Conservation (phyloP, 2,329 filamentous ascomycete species). For the Apiospora sp. region DNA sequence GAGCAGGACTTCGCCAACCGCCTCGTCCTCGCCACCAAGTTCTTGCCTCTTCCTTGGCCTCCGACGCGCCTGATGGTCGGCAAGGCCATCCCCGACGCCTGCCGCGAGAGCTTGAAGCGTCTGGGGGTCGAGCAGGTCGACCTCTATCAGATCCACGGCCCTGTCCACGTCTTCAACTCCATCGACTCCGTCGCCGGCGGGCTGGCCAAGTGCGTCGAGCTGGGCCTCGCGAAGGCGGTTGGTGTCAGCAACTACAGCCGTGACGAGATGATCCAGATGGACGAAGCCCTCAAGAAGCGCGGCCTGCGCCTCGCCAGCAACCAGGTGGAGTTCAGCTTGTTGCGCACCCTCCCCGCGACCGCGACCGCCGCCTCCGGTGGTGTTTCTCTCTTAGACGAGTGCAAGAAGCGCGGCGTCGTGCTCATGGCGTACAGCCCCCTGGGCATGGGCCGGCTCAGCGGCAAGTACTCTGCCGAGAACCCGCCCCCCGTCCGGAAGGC, state of each 20-base stretch:
- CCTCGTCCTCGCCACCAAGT: slow-evolving; percentile 52
- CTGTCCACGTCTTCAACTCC: slow-evolving; percentile 46
- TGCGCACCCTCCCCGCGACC: slow-evolving; percentile 49
- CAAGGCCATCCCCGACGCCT: slow-evolving; percentile 44
- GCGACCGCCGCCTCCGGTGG: slow-evolving; percentile 25
- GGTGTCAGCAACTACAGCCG: slow-evolving; percentile 53
- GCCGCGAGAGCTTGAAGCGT: slow-evolving; percentile 47
- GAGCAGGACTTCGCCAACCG: slow-evolving; percentile 26
- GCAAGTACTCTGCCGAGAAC: slow-evolving; percentile 49
- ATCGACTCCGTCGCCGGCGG: slow-evolving; percentile 50
- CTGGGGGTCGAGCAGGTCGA: slow-evolving; percentile 47
- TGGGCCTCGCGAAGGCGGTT: slow-evolving; percentile 49
- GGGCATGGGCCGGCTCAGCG: slow-evolving; percentile 48
- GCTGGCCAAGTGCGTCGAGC: slow-evolving; percentile 51
- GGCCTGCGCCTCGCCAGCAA: slow-evolving; percentile 51
- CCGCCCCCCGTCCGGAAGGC: slow-evolving; percentile 46
- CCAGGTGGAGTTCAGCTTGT: slow-evolving; percentile 53
- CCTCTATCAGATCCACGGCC: slow-evolving; percentile 50
- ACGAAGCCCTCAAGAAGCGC: slow-evolving; percentile 47
- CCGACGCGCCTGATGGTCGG: slow-evolving; percentile 39
- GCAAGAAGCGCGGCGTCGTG: slow-evolving; percentile 49
- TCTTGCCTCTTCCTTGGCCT: slow-evolving; percentile 43
- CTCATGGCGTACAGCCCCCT: slow-evolving; percentile 52
- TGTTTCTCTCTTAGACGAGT: slow-evolving; percentile 47
- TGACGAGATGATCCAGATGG: slow-evolving; percentile 51